phyloP scores from a whole-genome alignment of 139 green algal species.

The Protoeuglena noctilucae region DNA sequence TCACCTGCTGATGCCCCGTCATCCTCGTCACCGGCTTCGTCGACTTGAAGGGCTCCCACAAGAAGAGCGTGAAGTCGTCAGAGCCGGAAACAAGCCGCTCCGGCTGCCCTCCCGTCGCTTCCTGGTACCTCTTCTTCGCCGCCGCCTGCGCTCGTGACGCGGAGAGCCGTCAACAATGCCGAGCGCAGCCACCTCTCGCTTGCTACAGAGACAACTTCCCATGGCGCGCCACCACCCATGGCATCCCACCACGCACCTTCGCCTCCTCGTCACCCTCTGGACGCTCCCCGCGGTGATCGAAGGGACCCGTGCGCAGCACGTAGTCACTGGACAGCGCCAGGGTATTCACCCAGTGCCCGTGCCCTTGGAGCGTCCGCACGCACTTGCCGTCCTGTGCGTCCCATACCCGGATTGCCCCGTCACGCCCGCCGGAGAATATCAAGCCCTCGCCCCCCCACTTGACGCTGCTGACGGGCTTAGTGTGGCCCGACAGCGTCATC shows the following conservation, averaged over 20 bases:
- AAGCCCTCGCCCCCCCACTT: constrained; percentile 84
- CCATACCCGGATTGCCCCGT: constrained; percentile 83
- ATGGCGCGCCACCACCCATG: background rate
- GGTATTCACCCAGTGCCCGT: constrained; percentile 97
- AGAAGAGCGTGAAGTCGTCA: constrained; percentile 94
- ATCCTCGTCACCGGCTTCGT: constrained; percentile 62
- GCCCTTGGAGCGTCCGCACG: constrained; percentile 61
- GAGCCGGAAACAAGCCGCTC: constrained; percentile 83
- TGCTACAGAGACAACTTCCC: constrained; percentile 2
- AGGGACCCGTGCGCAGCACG: constrained; percentile 71
- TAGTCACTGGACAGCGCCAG: constrained; percentile 75
- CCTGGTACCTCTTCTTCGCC: constrained; percentile 45
- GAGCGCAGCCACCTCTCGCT: background rate
- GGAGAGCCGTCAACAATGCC: too few species aligned
- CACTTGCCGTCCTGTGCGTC: constrained; percentile 56
- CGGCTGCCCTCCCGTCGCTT: constrained; percentile 25
- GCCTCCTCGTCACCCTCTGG: constrained; percentile 16
- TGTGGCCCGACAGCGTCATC: constrained; percentile 36
- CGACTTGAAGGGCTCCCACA: constrained; percentile 64
- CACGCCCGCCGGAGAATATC: constrained; percentile 67
- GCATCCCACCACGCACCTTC: constrained; percentile 4
- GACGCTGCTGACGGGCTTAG: constrained; percentile 55
- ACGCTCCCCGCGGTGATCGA: constrained; percentile 63
- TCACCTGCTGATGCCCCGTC: constrained; percentile 88
- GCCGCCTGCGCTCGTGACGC: background rate